Evolutionary conservation across 352 stramenopile genomes (phyloP).

Genomic region (Phytophthora sp.): DNA sequence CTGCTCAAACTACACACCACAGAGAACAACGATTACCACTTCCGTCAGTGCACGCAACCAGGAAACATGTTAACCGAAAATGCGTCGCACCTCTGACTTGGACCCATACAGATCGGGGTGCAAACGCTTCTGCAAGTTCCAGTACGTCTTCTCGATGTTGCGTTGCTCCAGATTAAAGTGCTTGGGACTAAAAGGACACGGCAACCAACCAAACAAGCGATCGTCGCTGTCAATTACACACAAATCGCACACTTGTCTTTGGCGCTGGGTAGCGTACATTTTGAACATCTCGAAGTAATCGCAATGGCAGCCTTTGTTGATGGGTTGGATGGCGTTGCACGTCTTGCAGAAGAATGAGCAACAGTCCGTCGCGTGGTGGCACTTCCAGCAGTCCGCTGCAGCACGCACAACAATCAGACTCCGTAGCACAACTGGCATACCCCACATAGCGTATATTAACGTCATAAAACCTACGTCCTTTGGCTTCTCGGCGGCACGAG

Average conservation of each 20-base stretch:
- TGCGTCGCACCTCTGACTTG: slow-evolving; percentile 73
- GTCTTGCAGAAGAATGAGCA: slow-evolving; percentile 85
- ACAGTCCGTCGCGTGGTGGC: slow-evolving; percentile 79
- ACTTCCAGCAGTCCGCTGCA: slow-evolving; percentile 79
- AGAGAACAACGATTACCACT: not conserved
- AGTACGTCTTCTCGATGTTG: slow-evolving; percentile 88
- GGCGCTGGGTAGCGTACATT: slow-evolving; percentile 50
- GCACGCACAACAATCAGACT: slow-evolving; percentile 11
- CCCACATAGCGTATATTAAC: not conserved
- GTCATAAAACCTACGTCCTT: slow-evolving; percentile 34
- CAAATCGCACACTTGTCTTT: not conserved
- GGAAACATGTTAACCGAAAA: not conserved
- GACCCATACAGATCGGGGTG: slow-evolving; percentile 86
- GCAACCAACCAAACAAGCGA: slow-evolving; percentile 11
- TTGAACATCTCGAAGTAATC: slow-evolving; percentile 90
- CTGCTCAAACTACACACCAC: slow-evolving; percentile 68
- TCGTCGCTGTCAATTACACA: slow-evolving; percentile 9
- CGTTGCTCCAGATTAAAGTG: slow-evolving; percentile 82
- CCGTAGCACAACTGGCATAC: not conserved
- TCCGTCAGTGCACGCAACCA: not conserved
- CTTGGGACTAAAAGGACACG: slow-evolving; percentile 53
- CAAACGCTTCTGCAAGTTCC: slow-evolving; percentile 86
- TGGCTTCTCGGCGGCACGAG: slow-evolving; percentile 13
- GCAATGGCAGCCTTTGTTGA: slow-evolving; percentile 71
- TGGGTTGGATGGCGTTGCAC: slow-evolving; percentile 82